Evolutionary conservation across 805 yeast genomes (phyloP), one percentile per base, ranked within the genome.

Genomic region (Candida michaelii): DNA sequence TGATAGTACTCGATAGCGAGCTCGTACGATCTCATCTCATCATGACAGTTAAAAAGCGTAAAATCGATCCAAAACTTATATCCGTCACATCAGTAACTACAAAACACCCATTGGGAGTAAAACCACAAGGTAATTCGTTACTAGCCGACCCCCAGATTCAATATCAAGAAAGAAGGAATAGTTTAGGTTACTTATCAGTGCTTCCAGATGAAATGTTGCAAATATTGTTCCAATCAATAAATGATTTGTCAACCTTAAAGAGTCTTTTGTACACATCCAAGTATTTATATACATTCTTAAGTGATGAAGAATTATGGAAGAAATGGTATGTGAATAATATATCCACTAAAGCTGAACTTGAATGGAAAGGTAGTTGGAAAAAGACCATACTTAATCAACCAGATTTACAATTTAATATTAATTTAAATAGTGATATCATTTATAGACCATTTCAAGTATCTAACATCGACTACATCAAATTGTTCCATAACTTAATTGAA

Each of bases 351-450:
- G 4, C 21, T 3, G 30, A 27, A 51, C 37, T 51, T 7, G 43
- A 45, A 25, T 89, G 97, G 97, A 58, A 54, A 23, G 96, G 97
- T 0, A 76, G 89, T 2, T 89, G 97, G 97, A 74, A 90, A 51
- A 65, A 75, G 29, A 80, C 91, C 2, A 65, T 77, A 25, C 60
- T 80, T 47, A 45, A 63, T 10, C 59, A 58, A 21, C 83, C 79
- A 21, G 74, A 79, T 12, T 50, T 82, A 6, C 72, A 73, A 44
- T 61, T 81, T 17, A 65, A 69, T 0, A 74, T 65, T 19, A 74
- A 74, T 46, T 52, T 79, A 24, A 52, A 89, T 56, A 85, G 95
- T 0, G 97, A 89, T 56, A 51, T 77, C n/a, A 60, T 90, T 11
- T 89, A 82, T 59, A 71, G 93, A 39, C 96, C 97, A 2, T 89